Conservation (phyloP, 306 rosid species). For the Prunus campanulata region DNA sequence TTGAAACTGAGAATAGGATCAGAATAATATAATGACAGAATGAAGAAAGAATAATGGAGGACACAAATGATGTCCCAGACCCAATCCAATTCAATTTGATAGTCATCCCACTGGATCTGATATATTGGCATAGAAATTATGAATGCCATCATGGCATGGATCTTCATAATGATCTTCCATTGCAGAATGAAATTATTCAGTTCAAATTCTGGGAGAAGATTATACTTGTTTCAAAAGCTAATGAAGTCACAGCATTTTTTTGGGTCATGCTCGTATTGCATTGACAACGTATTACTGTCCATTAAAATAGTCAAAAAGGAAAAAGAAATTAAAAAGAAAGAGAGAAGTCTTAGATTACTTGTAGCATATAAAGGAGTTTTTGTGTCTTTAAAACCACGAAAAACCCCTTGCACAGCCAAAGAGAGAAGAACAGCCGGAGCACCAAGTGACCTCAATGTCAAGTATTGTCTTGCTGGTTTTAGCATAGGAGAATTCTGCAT, state of each 20-base stretch:
- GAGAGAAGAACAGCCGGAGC: conserved; percentile 94
- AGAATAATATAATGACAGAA: neutral
- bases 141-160: neutral
- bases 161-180: neutral
- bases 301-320: conserved; percentile 6
- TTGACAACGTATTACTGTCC: neutral
- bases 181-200: neutral
- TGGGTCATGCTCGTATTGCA: neutral
- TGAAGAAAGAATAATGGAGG: neutral
- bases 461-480: conserved; percentile 61
- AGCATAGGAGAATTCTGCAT: conserved; percentile 65
- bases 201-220: too few relatives aligned
- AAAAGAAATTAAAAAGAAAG: neutral
- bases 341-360: conserved; percentile 31
- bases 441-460: conserved; percentile 72
- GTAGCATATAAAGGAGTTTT: conserved; percentile 76
- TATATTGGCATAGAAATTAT: neutral
- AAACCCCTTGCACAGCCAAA: conserved; percentile 80
- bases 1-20: neutral
- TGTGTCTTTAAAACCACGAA: conserved; percentile 83
- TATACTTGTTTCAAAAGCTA: neutral
- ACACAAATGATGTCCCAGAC: neutral
- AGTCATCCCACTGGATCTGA: too few relatives aligned
- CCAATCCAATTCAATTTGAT: neutral
- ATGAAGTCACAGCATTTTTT: neutral